Conservation (phyloP, 306 rosid genomes). For the Arachis stenosperma region DNA sequence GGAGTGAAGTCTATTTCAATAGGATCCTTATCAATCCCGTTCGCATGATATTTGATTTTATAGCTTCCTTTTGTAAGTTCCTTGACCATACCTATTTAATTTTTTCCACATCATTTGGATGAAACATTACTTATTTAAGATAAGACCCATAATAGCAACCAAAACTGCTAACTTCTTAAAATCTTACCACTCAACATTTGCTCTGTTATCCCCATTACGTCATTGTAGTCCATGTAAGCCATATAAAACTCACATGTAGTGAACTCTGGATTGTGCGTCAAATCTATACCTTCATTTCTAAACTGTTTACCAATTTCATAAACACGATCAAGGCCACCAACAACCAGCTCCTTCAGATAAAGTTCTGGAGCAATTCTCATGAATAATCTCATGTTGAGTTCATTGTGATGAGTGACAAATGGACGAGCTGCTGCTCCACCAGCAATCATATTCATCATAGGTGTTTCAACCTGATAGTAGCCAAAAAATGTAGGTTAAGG, state of each 20-base stretch:
- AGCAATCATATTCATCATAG: slow-evolving; percentile 98
- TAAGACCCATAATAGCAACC: background rate
- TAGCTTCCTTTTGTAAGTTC: slow-evolving; percentile 86
- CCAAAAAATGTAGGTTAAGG: slow-evolving; percentile 31
- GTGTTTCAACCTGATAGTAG: slow-evolving; percentile 84
- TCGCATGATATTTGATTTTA: slow-evolving; percentile 74
- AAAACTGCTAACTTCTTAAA: background rate
- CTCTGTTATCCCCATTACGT: slow-evolving; percentile 86
- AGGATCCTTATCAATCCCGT: slow-evolving; percentile 76
- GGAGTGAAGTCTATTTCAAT: slow-evolving; percentile 77
- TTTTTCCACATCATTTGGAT: slow-evolving; percentile 29
- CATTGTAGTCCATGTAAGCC: slow-evolving; percentile 89
- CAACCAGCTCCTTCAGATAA: slow-evolving; percentile 87
- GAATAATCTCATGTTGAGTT: slow-evolving; percentile 79
- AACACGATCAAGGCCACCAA: slow-evolving; percentile 96
- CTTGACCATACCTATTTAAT: slow-evolving; percentile 73
- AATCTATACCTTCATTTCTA: slow-evolving; percentile 97
- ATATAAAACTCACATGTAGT: slow-evolving; percentile 96
- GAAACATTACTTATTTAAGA: background rate
- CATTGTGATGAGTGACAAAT: slow-evolving; percentile 89
- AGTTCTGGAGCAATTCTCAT: slow-evolving; percentile 98
- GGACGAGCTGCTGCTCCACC: slow-evolving; percentile 99
- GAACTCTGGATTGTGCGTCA: slow-evolving; percentile 95
- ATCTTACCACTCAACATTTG: slow-evolving; percentile 81
- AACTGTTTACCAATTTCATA: slow-evolving; percentile 99